A percentile compares a stretch with the other conserved stretches of the same genome.
These are phyloP conservation scores for Protomyces gravidus DNA, from an alignment of 1,139 yeast species.

Conservation along the genomic window DNA sequence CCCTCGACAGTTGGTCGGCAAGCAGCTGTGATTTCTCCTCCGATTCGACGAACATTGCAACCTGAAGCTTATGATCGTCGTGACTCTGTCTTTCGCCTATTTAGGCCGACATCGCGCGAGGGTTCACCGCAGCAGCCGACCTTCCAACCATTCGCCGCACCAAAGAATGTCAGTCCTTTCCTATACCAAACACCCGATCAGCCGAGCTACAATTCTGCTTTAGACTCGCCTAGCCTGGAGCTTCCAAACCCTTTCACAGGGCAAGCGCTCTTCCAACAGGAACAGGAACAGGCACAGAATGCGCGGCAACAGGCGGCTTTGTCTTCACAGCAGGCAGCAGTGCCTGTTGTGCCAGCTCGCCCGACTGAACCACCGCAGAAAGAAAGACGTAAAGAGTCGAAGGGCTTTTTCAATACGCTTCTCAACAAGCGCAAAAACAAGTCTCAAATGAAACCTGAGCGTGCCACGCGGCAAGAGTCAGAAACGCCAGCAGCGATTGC, in stretches of 20 bases:
- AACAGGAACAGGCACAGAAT: too few species aligned
- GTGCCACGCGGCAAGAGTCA: neutral
- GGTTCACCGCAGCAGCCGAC: neutral
- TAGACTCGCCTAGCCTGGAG: neutral
- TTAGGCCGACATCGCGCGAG: neutral
- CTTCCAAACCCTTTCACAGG: neutral
- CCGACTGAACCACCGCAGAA: neutral
- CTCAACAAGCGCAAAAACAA: slow-evolving; percentile 4
- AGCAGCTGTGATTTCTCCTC: neutral
- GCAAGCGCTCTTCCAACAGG: neutral
- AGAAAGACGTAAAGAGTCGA: neutral
- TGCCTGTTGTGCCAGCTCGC: neutral
- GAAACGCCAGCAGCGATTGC: neutral
- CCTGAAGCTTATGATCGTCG: neutral
- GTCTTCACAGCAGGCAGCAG: neutral
- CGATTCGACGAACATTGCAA: neutral
- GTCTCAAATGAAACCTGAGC: neutral
- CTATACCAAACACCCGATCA: neutral
- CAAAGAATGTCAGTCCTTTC: neutral
- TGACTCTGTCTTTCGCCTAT: neutral
- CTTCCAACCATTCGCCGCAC: neutral
- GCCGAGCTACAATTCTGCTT: neutral
- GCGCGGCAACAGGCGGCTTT: neutral
- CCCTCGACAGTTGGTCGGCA: too few species aligned
- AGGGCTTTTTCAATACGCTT: slow-evolving; percentile 14